Evolutionary conservation across 306 rosid genomes (phyloP), one percentile per base, ranked within the genome.

Genomic region (Potentilla sterilis): DNA sequence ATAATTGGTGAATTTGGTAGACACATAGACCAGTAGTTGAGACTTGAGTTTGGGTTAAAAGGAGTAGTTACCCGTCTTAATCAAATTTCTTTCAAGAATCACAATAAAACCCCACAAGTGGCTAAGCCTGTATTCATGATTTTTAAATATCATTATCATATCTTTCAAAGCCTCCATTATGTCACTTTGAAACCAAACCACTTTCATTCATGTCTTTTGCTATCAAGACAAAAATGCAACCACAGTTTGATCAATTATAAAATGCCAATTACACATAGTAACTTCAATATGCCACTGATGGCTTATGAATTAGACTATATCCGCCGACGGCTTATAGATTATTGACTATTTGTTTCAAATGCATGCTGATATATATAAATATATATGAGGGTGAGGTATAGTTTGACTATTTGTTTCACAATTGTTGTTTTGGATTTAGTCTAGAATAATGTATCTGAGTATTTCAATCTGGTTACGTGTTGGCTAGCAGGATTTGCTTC

Each of bases 11-110:
- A 12, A 49, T 52, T 21, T 21, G 75, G 75, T 71, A 14, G 46
- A 61, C 13, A 63, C 2, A 21, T 34, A 19, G 67, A 55, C 76
- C 19, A 34, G 54, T 73, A 7, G 67, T 73, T 73, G 68, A 63
- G 68, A 63, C 68, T 5, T 35, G 41, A 28, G 1, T 28, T 28
- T 28, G 28, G 15, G 49, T 21, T 57, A 28, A 40, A 4, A 57
- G 24, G 54, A 37, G 1, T 49, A 10, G 37, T 6, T 72, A 12
- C 42, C 11, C 40, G 66, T 52, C 51, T 55, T 6, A 51, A 70
- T 70, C 62, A 22, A 28, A 16, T 22, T 38, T 11, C 13, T 37
- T 52, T 42, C 8, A 28, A 18, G 34, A n/a, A 19, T 37, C 61
- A 34, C 44, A 13, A 28, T 13, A 41, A 15, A 21, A 15, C 16